Evolutionary conservation across 1,139 yeast genomes (phyloP).

Genomic region (Scheffersomyces parashehatae): DNA sequence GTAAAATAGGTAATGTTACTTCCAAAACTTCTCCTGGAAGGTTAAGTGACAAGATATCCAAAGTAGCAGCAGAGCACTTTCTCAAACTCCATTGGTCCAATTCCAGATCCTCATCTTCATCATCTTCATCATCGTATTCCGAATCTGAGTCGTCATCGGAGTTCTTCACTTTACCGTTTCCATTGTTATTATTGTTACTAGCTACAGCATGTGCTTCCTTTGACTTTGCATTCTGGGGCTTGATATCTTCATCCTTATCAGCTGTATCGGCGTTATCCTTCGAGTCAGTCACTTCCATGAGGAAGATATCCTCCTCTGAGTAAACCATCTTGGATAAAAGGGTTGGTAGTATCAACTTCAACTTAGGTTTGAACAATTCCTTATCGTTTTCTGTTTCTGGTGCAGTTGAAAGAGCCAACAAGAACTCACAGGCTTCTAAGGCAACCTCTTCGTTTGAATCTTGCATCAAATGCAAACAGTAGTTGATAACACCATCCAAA

Average conservation of each 20-base stretch:
- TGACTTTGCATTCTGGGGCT: conserved; percentile 71
- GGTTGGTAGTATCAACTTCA: conserved; percentile 69
- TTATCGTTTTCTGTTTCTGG: conserved; percentile 48
- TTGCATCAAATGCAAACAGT: conserved; percentile 78
- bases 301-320: conserved; percentile 74
- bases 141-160: conserved; percentile 39
- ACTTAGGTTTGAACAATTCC: conserved; percentile 53
- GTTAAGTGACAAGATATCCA: conserved; percentile 74
- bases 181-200: conserved; percentile 17
- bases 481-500: conserved; percentile 79
- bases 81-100: conserved; percentile 85
- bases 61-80: conserved; percentile 91
- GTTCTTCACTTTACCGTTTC: conserved; percentile 10
- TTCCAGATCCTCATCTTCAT: conserved; percentile 63
- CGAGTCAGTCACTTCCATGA: conserved; percentile 70
- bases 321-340: conserved; percentile 83
- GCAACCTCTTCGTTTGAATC: conserved; percentile 73
- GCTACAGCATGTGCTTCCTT: conserved; percentile 61
- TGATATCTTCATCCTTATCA: conserved; percentile 85
- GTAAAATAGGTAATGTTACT: conserved; percentile 72
- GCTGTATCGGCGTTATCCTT: conserved; percentile 66
- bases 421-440: conserved; percentile 89
- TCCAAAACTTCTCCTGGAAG: conserved; percentile 69
- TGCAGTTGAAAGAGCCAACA: conserved; percentile 70
- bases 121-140: conserved; percentile 57